phyloP scores from a whole-genome alignment of 352 stramenopile species.

The Blastocystis sp. region DNA sequence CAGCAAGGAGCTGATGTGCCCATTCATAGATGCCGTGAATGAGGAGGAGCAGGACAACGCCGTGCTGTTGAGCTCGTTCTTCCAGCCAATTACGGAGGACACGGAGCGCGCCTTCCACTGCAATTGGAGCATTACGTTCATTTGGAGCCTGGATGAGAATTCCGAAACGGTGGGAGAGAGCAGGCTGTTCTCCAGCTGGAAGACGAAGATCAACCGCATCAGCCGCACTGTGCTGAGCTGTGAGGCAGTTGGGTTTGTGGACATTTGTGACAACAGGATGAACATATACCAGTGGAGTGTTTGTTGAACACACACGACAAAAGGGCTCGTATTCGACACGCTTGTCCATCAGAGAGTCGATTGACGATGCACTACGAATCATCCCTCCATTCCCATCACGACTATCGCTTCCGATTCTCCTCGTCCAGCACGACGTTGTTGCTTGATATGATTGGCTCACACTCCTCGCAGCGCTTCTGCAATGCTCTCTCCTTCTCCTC shows the following conservation, averaged over 20 bases:
- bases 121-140: neutral
- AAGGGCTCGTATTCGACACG: neutral
- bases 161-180: conserved; percentile 8
- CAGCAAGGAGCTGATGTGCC: neutral
- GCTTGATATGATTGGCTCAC: neutral
- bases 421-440: conserved; percentile 19
- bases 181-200: conserved; percentile 60
- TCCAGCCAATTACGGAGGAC: neutral
- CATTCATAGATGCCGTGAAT: neutral
- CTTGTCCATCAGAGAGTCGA: neutral
- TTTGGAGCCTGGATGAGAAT: conserved; percentile 12
- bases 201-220: conserved; percentile 56
- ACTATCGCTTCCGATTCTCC: conserved; percentile 9
- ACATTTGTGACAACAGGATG: conserved; percentile 12
- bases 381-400: neutral
- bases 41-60: conserved; percentile 24
- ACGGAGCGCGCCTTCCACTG: neutral
- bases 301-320: conserved; percentile 9
- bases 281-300: conserved; percentile 68
- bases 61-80: neutral
- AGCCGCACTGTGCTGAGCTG: neutral
- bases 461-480: neutral
- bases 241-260: conserved; percentile 23
- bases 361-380: neutral
- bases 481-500: neutral